Evolutionary conservation across 805 yeast species (phyloP).

Genomic region (Starmerella vaccinii): DNA sequence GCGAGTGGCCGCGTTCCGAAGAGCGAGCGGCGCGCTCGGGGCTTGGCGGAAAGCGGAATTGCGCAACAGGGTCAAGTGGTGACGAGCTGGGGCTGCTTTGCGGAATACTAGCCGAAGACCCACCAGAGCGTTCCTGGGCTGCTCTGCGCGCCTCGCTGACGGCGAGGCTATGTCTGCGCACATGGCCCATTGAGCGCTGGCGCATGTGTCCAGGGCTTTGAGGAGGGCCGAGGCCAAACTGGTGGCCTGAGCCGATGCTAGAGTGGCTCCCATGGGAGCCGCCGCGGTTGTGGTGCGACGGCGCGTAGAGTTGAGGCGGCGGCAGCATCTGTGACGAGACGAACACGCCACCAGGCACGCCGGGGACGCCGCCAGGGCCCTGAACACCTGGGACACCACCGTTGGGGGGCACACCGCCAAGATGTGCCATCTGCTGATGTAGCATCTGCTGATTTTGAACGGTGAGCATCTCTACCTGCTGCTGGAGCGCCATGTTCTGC

Average conservation of each 20-base stretch:
- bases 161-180: conserved; percentile 85
- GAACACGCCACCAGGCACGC: conserved; percentile 7
- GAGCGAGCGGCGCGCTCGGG: conserved; percentile 13
- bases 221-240: conserved; percentile 5
- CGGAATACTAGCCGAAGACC: not conserved
- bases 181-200: conserved; percentile 47
- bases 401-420: conserved; percentile 1
- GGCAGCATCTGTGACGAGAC: conserved; percentile 17
- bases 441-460: conserved; percentile 83
- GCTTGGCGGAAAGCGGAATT: conserved; percentile 49
- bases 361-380: conserved; percentile 11
- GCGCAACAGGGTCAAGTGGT: conserved; percentile 23
- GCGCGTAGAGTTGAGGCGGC: conserved; percentile 13
- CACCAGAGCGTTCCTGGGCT: conserved; percentile 64
- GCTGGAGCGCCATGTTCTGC: conserved; percentile 66
- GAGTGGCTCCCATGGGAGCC: conserved; percentile 8
- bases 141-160: conserved; percentile 88
- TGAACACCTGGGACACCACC: not conserved
- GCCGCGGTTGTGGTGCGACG: conserved; percentile 11
- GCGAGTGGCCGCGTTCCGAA: conserved; percentile 13
- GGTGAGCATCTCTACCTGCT: conserved; percentile 83
- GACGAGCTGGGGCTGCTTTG: not conserved
- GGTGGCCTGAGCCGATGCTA: conserved; percentile 7
- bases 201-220: conserved; percentile 11
- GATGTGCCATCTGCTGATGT: conserved; percentile 46